Percentiles rank a stretch among this genome's conserved stretches.
Conservation (phyloP, 2,329 filamentous ascomycete genomes). For the Fusarium marasasianum region DNA sequence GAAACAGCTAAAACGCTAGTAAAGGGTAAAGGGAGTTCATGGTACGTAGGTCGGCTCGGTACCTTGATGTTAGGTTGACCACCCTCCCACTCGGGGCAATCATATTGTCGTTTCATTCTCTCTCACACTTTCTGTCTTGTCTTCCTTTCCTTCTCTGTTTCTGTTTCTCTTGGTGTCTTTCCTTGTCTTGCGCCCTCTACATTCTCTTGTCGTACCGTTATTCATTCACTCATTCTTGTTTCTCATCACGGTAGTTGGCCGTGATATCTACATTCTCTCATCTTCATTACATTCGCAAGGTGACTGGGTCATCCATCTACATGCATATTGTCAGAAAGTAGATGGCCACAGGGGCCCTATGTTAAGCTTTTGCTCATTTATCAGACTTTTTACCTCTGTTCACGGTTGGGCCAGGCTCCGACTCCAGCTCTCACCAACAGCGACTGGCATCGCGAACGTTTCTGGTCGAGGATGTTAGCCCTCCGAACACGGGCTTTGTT, state of each 20-base stretch:
- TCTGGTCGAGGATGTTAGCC: conserved; percentile 44
- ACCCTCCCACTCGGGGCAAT: conserved; percentile 24
- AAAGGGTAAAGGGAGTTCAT: not conserved
- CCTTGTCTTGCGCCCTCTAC: conserved; percentile 28
- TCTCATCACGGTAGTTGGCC: conserved; percentile 8
- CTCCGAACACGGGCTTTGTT: conserved; percentile 59
- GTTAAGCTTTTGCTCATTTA: conserved; percentile 29
- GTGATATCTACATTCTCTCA: conserved; percentile 21
- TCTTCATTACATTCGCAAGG: conserved; percentile 22
- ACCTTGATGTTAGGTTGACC: conserved; percentile 19
- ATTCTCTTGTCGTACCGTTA: conserved; percentile 15
- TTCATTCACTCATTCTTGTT: conserved; percentile 29
- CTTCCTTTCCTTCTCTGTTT: conserved; percentile 28
- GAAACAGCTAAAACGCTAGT: conserved; percentile 39
- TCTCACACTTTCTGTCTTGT: conserved; percentile 26
- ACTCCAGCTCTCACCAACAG: conserved; percentile 24
- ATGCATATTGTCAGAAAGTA: conserved; percentile 39
- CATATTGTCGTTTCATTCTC: conserved; percentile 36
- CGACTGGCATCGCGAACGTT: conserved; percentile 51
- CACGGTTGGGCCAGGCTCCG: conserved; percentile 17
- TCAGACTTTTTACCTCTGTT: conserved; percentile 15
- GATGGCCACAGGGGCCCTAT: conserved; percentile 39
- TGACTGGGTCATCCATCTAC: conserved; percentile 41
- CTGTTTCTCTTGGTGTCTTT: conserved; percentile 30
- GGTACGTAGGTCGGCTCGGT: conserved; percentile 2